Evolutionary conservation across 371 early-diverging fungal genomes (phyloP), one percentile per base, ranked within the genome.

Genomic region (Mortierella sp.): DNA sequence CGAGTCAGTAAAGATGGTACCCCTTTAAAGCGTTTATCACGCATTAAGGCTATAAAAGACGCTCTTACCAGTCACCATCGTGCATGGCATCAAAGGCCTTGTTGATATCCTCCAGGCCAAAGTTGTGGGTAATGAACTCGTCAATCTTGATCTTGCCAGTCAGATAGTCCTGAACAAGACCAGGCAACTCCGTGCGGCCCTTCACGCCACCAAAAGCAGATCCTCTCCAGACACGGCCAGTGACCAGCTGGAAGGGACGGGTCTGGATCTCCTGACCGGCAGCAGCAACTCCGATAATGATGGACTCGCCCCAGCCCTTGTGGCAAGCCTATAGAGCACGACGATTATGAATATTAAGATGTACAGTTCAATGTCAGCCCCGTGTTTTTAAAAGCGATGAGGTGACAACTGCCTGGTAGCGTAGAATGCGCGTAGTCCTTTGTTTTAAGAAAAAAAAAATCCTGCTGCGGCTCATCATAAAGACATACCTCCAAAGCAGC

Each of bases 121-220:
- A 89, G 54, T 82, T 85, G 80, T 96, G 92, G 28, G 97, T 97
- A 72, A 97, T 88, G 73, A 89, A 92, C 64, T 93, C 93, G 73
- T 98, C 98, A 59, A 98, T 87, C 84, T 95, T 95, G 51, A 98
- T 84, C 78, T 89, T 81, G 55, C 93, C 92, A 44, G 86, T 80
- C 56, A 94, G 51, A 71, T 97, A 98, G 70, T 92, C 86, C 64
- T 95, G 83, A 26, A 98, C 96, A 50, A 95, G 85, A 9, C 86
- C 90, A 3, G 96, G 96, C 72, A 98, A 84, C 78, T 98, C 96
- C 6, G 92, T 83, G 55, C 96, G 86, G 46, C 98, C 98, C 86
- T 97, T 97, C 72, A 96, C 92, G 49, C 98, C 98, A 64, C 98
- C 98, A 78, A 97, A 98, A 4, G 98, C 98, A 50, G 92, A 89